Evolutionary conservation across 140 eudicot genomes (phyloP), one percentile per base, ranked within the genome.

Genomic region (Flaveria floridana): DNA sequence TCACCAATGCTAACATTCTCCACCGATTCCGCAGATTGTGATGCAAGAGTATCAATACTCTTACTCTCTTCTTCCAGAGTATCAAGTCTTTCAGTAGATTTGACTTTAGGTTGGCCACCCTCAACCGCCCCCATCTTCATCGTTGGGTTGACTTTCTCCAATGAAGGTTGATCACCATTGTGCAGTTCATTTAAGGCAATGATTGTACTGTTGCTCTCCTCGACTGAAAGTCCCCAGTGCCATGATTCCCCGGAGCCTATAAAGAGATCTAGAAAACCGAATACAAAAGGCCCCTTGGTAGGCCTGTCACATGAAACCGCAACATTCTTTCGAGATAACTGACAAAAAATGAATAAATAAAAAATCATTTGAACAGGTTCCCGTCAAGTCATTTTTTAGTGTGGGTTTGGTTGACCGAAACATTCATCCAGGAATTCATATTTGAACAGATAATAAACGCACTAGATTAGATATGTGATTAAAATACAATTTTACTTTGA

Each of bases 191-290:
- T 80, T 57, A 65, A 42, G 65, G 71, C 21, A 51, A 74, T 68
- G 80, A 30, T 73, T 74, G 81, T 57, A 15, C n/a, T 80, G 70
- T 61, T 70, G 55, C 78, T 81, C 68, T 79, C 90, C 75, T 94
- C 91, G 64, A 82, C 80, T 71, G 89, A 89, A 74, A 93, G 78
- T 82, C 82, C 82, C 89, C 95, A 90, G 21, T 83, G 87, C 97
- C 92, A 91, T 46, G 97, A 85, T 79, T 91, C 99, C 46, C 96
- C 96, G 15, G 87, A 90, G 42, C 97, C 96, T 76, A 86, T 84
- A 78, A 95, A 91, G 76, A 95, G 97, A 84, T 95, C 97, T 64
- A 86, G 59, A 66, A 86, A 89, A 76, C 96, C 92, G 72, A 81
- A 88, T 39, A 88, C 89, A 72, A 95, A 95, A 67, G 95, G 89